Percentiles rank a stretch among this genome's conserved stretches.
These are phyloP conservation scores for Salvia splendens DNA, from an alignment of 257 asterid genomes.

Conservation along the genomic window DNA sequence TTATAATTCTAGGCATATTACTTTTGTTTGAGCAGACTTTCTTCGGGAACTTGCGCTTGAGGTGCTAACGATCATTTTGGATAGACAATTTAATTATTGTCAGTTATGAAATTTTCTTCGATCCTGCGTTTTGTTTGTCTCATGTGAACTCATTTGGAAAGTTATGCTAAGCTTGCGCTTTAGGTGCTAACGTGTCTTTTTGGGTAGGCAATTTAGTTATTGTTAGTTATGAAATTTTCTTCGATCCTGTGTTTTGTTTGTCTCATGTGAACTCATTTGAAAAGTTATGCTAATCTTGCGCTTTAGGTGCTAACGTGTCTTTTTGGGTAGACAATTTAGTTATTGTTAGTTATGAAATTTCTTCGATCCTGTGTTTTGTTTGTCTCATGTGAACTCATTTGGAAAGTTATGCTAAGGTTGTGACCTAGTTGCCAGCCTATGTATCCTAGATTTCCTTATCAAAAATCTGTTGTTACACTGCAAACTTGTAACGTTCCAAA, in stretches of 20 bases:
- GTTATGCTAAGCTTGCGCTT: slow-evolving; percentile 8
- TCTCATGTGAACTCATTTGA: neutral
- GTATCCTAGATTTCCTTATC: slow-evolving; percentile 4
- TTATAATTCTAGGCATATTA: neutral
- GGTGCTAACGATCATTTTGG: slow-evolving; percentile 6
- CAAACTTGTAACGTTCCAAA: slow-evolving; percentile 18
- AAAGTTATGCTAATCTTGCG: slow-evolving; percentile 10
- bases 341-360: slow-evolving; percentile 6
- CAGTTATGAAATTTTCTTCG: slow-evolving; percentile 2
- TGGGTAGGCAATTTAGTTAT: neutral
- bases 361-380: slow-evolving; percentile 1
- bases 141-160: slow-evolving; percentile 1
- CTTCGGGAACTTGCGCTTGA: neutral
- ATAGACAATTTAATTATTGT: slow-evolving; percentile 4
- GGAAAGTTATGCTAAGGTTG: neutral
- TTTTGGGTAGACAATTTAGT: neutral
- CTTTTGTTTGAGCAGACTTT: neutral
- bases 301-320: neutral
- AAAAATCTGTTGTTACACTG: slow-evolving; percentile 17
- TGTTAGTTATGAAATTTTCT: slow-evolving; percentile 4
- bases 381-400: neutral
- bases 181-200: neutral
- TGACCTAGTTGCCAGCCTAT: slow-evolving; percentile 15
- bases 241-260: neutral
- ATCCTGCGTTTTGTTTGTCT: slow-evolving; percentile 5